Base-by-base conservation (phyloP, 192 early-diverging fungal species). In the Chytriomyces hyalinus region DNA sequence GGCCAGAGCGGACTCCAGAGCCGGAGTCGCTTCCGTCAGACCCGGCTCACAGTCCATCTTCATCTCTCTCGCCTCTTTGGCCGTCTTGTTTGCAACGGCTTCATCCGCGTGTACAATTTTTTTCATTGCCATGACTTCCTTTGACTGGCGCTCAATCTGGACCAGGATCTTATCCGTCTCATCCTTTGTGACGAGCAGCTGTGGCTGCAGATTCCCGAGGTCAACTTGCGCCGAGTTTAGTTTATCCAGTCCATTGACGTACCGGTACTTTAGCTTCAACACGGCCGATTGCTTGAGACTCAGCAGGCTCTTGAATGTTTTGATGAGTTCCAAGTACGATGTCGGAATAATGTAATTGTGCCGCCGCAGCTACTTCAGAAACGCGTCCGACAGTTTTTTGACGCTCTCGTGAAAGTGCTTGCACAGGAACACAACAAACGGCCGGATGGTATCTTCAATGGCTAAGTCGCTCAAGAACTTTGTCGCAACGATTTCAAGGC, bases 321-420 rank as follows among this genome's bases (percentile, higher is more conserved):
- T 75, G 74, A 90, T 89, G 4, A 90, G 80, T 75, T 89, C 85
- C 36, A 90, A 74, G 70, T 89, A 90, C 24, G 88, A 90, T 48
- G 87, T 89, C 7, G 88, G 87, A 8, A 87, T 90, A 2, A 90
- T 87, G 60, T 90, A 90, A 70, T 90, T 90, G 70, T 90, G 86
- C 61, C 88, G 64, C 53, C 83, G 73, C 13, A 85, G 70, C 15
- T 72, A 79, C 57, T 65, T 67, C 2, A 87, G 63, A 65, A 86
- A 90, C 20, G 80, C 77, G 17, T 66, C 82, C 10, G 88, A 90
- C 69, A 88, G 85, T 22, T 43, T 68, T 49, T 67, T 48, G 26
- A 86, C 89, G 63, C 83, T 82, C 51, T 89, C 88, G 72, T 90
- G 88, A 50, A 90, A 83, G 68, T 87, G 78, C 76, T 90, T 87